These are phyloP conservation scores for Ustilago trichophora DNA, from an alignment of 1,284 basidiomycete species.

Conservation along the genomic window DNA sequence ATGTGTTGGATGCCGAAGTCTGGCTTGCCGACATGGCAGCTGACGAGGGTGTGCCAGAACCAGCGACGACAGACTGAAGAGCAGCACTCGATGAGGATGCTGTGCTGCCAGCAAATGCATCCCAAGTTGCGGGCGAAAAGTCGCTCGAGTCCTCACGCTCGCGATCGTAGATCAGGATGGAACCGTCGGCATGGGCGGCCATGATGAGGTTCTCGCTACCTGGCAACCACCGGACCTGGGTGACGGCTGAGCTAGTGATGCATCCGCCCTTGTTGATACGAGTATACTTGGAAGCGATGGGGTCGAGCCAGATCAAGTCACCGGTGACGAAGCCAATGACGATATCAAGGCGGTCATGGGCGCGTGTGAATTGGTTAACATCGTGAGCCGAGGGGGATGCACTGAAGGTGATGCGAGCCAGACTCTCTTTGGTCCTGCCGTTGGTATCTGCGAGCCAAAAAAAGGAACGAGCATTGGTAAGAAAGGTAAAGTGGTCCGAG, in stretches of 20 bases:
- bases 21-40: constrained; percentile 38
- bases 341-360: constrained; percentile 82
- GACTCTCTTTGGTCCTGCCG: constrained; percentile 69
- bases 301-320: constrained; percentile 81
- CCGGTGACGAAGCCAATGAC: constrained; percentile 92
- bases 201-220: constrained; percentile 77
- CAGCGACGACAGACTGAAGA: constrained; percentile 9
- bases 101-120: constrained; percentile 13
- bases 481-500: constrained; percentile 67
- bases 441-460: constrained; percentile 53
- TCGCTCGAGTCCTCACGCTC: constrained; percentile 80
- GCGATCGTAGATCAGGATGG: constrained; percentile 85
- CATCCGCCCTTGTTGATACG: constrained; percentile 91
- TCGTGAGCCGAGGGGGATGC: constrained; percentile 82
- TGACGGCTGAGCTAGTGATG: constrained; percentile 81
- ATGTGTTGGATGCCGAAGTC: constrained; percentile 23
- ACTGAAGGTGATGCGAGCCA: constrained; percentile 81
- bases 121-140: constrained; percentile 28
- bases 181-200: constrained; percentile 88
- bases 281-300: constrained; percentile 82
- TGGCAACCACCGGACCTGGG: constrained; percentile 88
- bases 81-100: constrained; percentile 31
- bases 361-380: constrained; percentile 81
- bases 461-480: constrained; percentile 56
- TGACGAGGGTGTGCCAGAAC: constrained; percentile 19